These are phyloP conservation scores for Coprinopsis cinerea DNA, from an alignment of 768 basidiomycete genomes.

Conservation along the genomic window DNA sequence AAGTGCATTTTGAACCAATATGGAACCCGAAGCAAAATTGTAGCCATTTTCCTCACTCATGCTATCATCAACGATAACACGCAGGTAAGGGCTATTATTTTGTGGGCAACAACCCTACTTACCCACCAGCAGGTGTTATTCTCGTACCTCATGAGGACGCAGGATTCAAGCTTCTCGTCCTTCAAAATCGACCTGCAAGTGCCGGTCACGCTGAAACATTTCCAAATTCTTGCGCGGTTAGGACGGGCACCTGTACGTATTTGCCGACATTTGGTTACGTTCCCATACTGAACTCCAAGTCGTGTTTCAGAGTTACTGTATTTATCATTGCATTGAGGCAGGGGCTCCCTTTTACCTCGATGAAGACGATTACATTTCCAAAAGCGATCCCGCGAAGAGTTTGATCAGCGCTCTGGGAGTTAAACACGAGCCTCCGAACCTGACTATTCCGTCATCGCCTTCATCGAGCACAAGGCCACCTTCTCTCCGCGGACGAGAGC, in stretches of 20 bases:
- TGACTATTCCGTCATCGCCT: slow-evolving; percentile 10
- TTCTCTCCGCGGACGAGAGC: slow-evolving; percentile 35
- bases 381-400: slow-evolving; percentile 20
- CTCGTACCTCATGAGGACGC: not conserved
- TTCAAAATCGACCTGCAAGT: slow-evolving; percentile 30
- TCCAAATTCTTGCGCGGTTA: slow-evolving; percentile 64
- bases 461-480: slow-evolving; percentile 15
- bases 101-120: not conserved
- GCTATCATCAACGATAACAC: slow-evolving; percentile 64
- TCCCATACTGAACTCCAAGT: not conserved
- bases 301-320: slow-evolving; percentile 36
- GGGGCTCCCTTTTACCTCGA: slow-evolving; percentile 66
- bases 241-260: slow-evolving; percentile 53
- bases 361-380: slow-evolving; percentile 61
- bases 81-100: slow-evolving; percentile 25
- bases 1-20: slow-evolving; percentile 55
- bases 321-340: slow-evolving; percentile 57
- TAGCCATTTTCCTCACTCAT: slow-evolving; percentile 68
- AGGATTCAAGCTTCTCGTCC: not conserved
- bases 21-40: slow-evolving; percentile 49
- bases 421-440: slow-evolving; percentile 34
- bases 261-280: not conserved
- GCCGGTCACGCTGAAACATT: slow-evolving; percentile 72
- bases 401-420: slow-evolving; percentile 23
- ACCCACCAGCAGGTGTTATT: not conserved